Base-by-base conservation (phyloP, 2,329 filamentous ascomycete species). In the Penicillium italicum region DNA sequence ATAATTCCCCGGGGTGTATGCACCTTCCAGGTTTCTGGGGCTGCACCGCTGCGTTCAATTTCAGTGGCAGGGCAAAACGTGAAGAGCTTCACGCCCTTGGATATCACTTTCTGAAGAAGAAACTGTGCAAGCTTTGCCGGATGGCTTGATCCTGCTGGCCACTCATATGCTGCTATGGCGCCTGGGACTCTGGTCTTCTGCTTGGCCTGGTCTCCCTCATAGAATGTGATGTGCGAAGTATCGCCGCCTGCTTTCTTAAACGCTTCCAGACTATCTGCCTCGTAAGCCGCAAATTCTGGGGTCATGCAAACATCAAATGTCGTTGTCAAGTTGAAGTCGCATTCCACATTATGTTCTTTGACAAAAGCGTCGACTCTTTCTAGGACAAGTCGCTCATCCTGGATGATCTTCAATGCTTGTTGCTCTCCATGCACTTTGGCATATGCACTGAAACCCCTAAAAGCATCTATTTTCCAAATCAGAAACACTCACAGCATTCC, bases 291-390 rank as follows among this genome's bases (percentile, higher is more conserved):
- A 56, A 80, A 80, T 34, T 77, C 77, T 0, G 67, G 66, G 0
- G 77, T 79, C 65, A 80, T 68, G 60, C 79, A 81, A 9, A 79
- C 76, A 53, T 80, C 78, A 40, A 79, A 78, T 0, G 78, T 81
- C 0, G 73, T 76, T 1, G 76, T 76, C 2, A 74, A 65, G 48
- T 78, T 68, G 63, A 80, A 80, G 54, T 80, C 78, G 54, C 77
- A 80, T 8, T 67, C 66, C 0, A 80, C 72, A 2, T 71, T 60
- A 55, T 80, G 69, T 26, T 71, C 65, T 28, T 66, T 67, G 3
- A 79, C 73, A 57, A 80, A 80, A 2, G 71, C 66, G 12, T 72
- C 69, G 8, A 80, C 68, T 30, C 58, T 69, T 16, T 77, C 60
- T 12, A 77, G 66, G 1, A 78, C 77, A 5, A 73, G 60, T 14